These are phyloP conservation scores for Sideroxylon spinosum DNA, from an alignment of 179 eudicot genomes.

Conservation along the genomic window DNA sequence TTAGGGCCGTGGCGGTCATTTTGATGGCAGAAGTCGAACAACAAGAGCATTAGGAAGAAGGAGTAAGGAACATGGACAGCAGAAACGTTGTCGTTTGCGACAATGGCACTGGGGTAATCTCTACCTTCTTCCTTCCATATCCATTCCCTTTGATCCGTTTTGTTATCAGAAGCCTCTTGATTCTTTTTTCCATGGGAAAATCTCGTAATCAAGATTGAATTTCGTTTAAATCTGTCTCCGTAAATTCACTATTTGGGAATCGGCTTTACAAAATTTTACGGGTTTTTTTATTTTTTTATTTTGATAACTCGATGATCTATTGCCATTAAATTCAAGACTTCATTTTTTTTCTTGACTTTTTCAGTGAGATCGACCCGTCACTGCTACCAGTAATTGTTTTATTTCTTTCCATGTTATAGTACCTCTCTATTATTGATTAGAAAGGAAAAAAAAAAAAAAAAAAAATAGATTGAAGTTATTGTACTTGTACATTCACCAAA, in stretches of 20 bases:
- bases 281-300: too few species aligned
- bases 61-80: slow-evolving; percentile 50
- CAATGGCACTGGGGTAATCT: slow-evolving; percentile 78
- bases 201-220: not conserved
- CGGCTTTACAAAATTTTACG: not conserved
- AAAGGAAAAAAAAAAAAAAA: too few species aligned
- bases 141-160: not conserved
- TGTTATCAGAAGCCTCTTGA: not conserved
- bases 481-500: not conserved
- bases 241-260: not conserved
- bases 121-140: not conserved
- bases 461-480: too few species aligned
- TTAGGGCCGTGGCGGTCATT: not conserved
- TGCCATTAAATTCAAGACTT: not conserved
- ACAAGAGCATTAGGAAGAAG: not conserved
- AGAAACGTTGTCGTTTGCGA: slow-evolving; percentile 83
- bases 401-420: not conserved
- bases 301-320: not conserved
- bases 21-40: not conserved
- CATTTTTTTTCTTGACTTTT: not conserved
- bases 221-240: not conserved
- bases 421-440: too few species aligned
- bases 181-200: not conserved
- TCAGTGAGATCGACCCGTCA: not conserved
- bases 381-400: not conserved